These are phyloP conservation scores for Clonostachys rosea DNA, from an alignment of 2,329 filamentous ascomycete genomes.

Conservation along the genomic window DNA sequence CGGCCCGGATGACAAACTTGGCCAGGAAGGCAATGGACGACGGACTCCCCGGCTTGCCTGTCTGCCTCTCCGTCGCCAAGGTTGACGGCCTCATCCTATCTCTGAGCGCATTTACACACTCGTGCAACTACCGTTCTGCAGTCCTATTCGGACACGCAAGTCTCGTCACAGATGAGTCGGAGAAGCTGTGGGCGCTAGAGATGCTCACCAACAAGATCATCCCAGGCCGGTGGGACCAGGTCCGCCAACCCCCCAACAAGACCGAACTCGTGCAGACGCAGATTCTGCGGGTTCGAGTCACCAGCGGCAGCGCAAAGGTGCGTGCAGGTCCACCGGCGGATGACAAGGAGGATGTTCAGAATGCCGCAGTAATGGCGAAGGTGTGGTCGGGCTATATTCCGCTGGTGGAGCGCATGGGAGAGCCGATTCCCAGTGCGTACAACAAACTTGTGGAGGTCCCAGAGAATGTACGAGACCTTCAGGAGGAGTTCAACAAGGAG, in stretches of 20 bases:
- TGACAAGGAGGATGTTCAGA: constrained; percentile 39
- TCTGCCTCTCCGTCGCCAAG: constrained; percentile 69
- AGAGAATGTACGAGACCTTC: constrained; percentile 47
- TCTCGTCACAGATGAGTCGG: constrained; percentile 60
- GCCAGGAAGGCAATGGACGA: constrained; percentile 20
- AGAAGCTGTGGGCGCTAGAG: constrained; percentile 75
- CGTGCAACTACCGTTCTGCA: constrained; percentile 82
- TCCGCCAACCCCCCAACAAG: constrained; percentile 64
- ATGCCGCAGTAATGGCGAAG: constrained; percentile 29
- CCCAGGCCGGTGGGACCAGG: constrained; percentile 62
- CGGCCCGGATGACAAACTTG: constrained; percentile 69
- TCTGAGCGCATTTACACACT: constrained; percentile 75
- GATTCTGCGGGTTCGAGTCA: constrained; percentile 64
- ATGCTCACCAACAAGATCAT: constrained; percentile 74
- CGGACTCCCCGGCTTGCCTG: constrained; percentile 49
- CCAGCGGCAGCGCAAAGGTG: constrained; percentile 72
- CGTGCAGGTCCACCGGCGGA: constrained; percentile 59
- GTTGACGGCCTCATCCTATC: constrained; percentile 77
- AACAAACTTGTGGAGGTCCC: constrained; percentile 58
- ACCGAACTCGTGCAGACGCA: constrained; percentile 73
- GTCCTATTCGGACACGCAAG: constrained; percentile 71
- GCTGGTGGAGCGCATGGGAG: constrained; percentile 57
- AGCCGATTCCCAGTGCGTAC: constrained; percentile 54
- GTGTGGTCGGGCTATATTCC: constrained; percentile 58
- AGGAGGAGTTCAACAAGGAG: constrained; percentile 27